Base-by-base conservation (phyloP, 371 early-diverging fungal species). In the Dentiscutata heterogama region DNA sequence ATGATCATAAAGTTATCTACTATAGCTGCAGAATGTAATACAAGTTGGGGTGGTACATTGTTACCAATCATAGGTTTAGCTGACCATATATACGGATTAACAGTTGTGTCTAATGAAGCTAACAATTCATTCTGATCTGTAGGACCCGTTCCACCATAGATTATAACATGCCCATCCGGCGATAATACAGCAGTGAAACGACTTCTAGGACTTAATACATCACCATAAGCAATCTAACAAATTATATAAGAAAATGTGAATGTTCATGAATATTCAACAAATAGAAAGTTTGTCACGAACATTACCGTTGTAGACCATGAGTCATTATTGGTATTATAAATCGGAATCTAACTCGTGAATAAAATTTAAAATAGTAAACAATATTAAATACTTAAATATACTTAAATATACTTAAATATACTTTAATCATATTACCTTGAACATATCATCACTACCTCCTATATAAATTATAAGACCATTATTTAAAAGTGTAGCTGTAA, bases 401-500 rank as follows among this genome's bases (percentile, higher is more conserved):
- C 10, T 35, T 35, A 35, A 31, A 35, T 35, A 35, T 35, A 35
- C 5, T 35, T 35, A 35, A 35, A 46, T 46, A 46, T 46, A 46
- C 5, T 7, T 46, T 10, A 0, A 1, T 10, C 46, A 46, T 46
- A 46, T 46, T 46, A 46, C n/a, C n/a, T n/a, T n/a, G n/a, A n/a
- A n/a, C n/a, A 46, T 46, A 46, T 46, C 10, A 46, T 27, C 22
- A 50, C 6, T 22, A 39, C 72, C 72, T 25, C 72, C 72, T n/a
- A 71, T 50, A 46, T 71, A 71, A 71, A 71, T 16, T n/a, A 71
- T 71, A 14, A n/a, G 0, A 16, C 71, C 71, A 71, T 71, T 50
- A 35, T n/a, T 50, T 71, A 71, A 22, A 7, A 71, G 22, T 42
- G 71, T 71, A 71, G 71, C 71, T 3, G 71, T n/a, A 71, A 22